These are phyloP conservation scores for Phytopythium ostracodes DNA, from an alignment of 352 stramenopile species.

Conservation along the genomic window DNA sequence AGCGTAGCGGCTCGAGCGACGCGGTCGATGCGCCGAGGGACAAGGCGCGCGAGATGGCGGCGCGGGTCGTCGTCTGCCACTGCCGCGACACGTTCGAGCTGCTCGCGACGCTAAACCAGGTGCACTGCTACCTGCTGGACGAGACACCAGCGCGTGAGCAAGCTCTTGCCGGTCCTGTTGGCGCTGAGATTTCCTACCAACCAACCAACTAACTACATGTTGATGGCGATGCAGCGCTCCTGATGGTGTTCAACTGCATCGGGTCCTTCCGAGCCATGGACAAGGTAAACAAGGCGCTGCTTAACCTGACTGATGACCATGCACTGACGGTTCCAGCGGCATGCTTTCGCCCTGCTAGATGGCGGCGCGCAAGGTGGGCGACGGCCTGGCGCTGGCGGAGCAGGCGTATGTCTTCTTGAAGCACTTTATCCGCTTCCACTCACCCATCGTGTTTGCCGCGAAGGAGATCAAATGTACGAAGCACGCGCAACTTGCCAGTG, in stretches of 20 bases:
- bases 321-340: no score
- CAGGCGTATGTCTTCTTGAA: constrained; percentile 65
- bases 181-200: no score
- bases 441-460: constrained; percentile 55
- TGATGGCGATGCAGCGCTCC: no score
- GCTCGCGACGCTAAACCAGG: constrained; percentile 67
- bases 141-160: constrained; percentile 35
- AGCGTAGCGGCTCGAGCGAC: constrained; percentile 8
- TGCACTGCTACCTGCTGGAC: constrained; percentile 62
- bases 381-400: constrained; percentile 47
- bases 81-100: constrained; percentile 72
- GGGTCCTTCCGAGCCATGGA: constrained; percentile 66
- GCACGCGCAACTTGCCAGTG: no score
- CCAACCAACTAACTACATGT: no score
- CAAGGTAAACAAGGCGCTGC: constrained; percentile 25
- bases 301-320: no score
- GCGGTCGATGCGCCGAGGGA: constrained; percentile 11
- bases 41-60: constrained; percentile 20
- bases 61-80: constrained; percentile 34
- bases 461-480: constrained; percentile 40
- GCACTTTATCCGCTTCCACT: constrained; percentile 66
- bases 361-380: constrained; percentile 45
- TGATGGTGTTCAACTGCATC: constrained; percentile 61
- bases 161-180: no score
- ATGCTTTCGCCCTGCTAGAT: no score